Evolutionary conservation across 176 grass and related monocot species (phyloP), one percentile per base, ranked within the genome.

Genomic region (Phoenix roebelenii): DNA sequence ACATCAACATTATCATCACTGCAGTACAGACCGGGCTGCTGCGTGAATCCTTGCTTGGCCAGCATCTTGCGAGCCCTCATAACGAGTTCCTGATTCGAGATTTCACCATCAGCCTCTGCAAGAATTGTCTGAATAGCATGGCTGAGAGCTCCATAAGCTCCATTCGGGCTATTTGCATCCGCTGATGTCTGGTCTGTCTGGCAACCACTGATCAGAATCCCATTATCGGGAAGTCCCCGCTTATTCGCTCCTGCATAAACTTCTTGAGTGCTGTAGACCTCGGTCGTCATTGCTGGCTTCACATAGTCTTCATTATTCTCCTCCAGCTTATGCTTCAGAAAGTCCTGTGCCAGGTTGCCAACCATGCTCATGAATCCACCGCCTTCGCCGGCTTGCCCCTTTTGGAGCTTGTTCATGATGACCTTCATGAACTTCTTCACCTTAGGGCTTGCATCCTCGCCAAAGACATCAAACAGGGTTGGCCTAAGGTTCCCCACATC

Each of bases 111-210:
- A 50, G 32, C 74, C 32, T 69, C 79, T 2, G 55, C 22, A 15
- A 98, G 77, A 61, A 98, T 71, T 57, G 49, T 14, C 79, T 98
- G 84, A 60, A 92, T 92, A 10, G 82, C 84, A 54, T 92, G 81
- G 84, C 93, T 92, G 16, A 90, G 85, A 16, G 87, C 93, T 54
- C 93, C 93, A 29, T 88, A 98, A 1, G 93, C 22, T 58, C 83
- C 88, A 15, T 80, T 61, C 16, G 55, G 3, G 15, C 68, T 69
- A 15, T 60, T 88, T 0, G 84, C 87, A 61, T 98, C 93, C 4
- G 87, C 93, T 22, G 93, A 98, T 9, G 84, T 88, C 65, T 98
- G 78, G 74, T 89, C 82, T 9, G 93, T 85, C 75, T 98, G 93
- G 77, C 87, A 98, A 53, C 93, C 93, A 51, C 93, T 92, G 77